Evolutionary conservation across 768 basidiomycete genomes (phyloP).

Genomic region (Postia placenta): DNA sequence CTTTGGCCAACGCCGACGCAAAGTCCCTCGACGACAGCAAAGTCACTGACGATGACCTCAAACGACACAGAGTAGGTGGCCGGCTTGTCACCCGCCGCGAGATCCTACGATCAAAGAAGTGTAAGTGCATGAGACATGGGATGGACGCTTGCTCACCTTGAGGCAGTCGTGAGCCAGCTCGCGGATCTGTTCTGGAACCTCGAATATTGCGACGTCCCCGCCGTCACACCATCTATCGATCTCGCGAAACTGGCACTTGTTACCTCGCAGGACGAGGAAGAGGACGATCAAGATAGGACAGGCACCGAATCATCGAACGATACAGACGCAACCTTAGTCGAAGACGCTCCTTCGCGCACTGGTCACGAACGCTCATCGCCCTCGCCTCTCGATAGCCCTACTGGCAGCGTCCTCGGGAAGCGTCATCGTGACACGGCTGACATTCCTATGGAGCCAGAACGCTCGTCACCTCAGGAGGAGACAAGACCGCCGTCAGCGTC

Average conservation of each 20-base stretch:
- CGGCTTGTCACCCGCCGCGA: conserved; percentile 76
- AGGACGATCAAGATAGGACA: conserved; percentile 63
- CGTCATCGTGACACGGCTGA: conserved; percentile 36
- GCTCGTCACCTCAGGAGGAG: conserved; percentile 3
- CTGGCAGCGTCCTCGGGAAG: conserved; percentile 58
- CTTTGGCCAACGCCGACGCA: conserved; percentile 46
- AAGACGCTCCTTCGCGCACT: conserved; percentile 43
- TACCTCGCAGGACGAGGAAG: conserved; percentile 86
- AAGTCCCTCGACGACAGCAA: conserved; percentile 62
- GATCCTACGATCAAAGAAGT: conserved; percentile 78
- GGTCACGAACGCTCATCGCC: conserved; percentile 28
- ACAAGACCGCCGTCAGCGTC: conserved; percentile 28
- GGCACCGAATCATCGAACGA: conserved; percentile 81
- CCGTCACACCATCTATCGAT: conserved; percentile 81
- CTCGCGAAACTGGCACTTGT: conserved; percentile 89
- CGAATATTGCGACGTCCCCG: conserved; percentile 53
- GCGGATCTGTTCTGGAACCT: conserved; percentile 74
- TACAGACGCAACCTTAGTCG: conserved; percentile 84
- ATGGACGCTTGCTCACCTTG: conserved; percentile 7
- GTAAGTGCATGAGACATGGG: conserved; percentile 42
- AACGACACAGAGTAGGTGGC: conserved; percentile 83
- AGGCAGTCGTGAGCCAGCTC: conserved; percentile 71
- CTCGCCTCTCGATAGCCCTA: conserved; percentile 16
- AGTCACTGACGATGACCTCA: conserved; percentile 73
- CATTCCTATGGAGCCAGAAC: conserved; percentile 44